Conservation (phyloP, 148 eudicot species). For the Euryodendron excelsum region DNA sequence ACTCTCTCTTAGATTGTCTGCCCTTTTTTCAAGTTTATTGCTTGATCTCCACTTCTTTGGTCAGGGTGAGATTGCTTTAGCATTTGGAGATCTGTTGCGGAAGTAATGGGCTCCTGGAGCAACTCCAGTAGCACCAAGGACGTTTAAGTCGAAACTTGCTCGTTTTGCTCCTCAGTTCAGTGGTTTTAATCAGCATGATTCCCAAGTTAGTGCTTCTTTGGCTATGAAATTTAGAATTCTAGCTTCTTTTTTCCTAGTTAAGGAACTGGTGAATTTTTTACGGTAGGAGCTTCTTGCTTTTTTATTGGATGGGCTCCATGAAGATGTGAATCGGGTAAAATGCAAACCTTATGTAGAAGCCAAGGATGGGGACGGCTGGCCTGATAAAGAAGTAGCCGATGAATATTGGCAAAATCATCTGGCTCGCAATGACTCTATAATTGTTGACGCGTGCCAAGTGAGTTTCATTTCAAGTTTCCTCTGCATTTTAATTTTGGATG, state of each 20-base stretch:
- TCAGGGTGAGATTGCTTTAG: slow-evolving; percentile 93
- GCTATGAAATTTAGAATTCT: background rate
- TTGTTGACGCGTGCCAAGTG: slow-evolving; percentile 88
- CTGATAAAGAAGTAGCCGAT: slow-evolving; percentile 85
- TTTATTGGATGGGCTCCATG: slow-evolving; percentile 93
- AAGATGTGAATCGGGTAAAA: slow-evolving; percentile 92
- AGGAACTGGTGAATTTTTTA: background rate
- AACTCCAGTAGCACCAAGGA: slow-evolving; percentile 68
- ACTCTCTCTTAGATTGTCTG: background rate
- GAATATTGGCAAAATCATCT: slow-evolving; percentile 91
- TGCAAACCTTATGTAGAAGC: slow-evolving; percentile 82
- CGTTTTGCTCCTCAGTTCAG: slow-evolving; percentile 95
- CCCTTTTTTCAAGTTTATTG: background rate
- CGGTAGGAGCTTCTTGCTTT: slow-evolving; percentile 83
- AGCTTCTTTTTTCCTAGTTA: background rate
- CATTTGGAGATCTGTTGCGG: slow-evolving; percentile 85
- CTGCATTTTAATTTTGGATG: background rate
- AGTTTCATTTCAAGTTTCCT: slow-evolving; percentile 26
- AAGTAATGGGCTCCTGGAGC: slow-evolving; percentile 96
- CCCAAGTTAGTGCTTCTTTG: slow-evolving; percentile 63
- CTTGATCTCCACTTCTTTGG: slow-evolving; percentile 18
- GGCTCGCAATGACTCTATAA: slow-evolving; percentile 90
- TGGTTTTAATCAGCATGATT: slow-evolving; percentile 95
- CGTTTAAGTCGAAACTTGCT: slow-evolving; percentile 77
- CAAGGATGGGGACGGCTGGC: slow-evolving; percentile 78